Evolutionary conservation across 805 yeast genomes (phyloP).

Genomic region (Schwanniomyces polymorphus): DNA sequence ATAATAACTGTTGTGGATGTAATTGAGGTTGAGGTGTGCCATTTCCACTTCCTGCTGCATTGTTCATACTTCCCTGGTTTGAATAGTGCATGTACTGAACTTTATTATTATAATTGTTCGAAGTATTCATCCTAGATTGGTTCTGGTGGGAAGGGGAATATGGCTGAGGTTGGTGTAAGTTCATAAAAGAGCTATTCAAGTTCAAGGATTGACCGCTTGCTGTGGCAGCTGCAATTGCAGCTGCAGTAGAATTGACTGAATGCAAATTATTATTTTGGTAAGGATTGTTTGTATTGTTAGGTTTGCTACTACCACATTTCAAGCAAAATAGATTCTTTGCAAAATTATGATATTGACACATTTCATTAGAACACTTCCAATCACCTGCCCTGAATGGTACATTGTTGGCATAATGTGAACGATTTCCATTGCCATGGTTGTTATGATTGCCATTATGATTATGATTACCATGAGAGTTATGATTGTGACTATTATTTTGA

Average conservation of each 20-base stretch:
- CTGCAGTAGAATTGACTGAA: slow-evolving; percentile 42
- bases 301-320: slow-evolving; percentile 80
- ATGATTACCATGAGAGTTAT: slow-evolving; percentile 10
- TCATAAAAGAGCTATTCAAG: slow-evolving; percentile 28
- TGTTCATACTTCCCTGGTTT: slow-evolving; percentile 3
- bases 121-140: slow-evolving; percentile 5
- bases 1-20: slow-evolving; percentile 21
- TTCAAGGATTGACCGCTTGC: slow-evolving; percentile 48
- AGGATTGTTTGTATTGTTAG: slow-evolving; percentile 14
- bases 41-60: slow-evolving; percentile 12
- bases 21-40: slow-evolving; percentile 16
- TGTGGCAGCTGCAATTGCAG: slow-evolving; percentile 49
- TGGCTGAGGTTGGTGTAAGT: slow-evolving; percentile 36
- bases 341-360: slow-evolving; percentile 86
- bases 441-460: slow-evolving; percentile 10
- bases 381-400: slow-evolving; percentile 98
- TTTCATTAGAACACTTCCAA: slow-evolving; percentile 84
- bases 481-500: slow-evolving; percentile 4
- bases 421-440: slow-evolving; percentile 13
- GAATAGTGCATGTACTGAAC: slow-evolving; percentile 8
- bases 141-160: slow-evolving; percentile 5
- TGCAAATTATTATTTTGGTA: slow-evolving; percentile 19
- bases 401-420: slow-evolving; percentile 32
- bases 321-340: slow-evolving; percentile 86
- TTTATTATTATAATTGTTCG: slow-evolving; percentile 5